Evolutionary conservation across 441 rosid genomes (phyloP), one percentile per base, ranked within the genome.

Genomic region (Omphalea diandra): DNA sequence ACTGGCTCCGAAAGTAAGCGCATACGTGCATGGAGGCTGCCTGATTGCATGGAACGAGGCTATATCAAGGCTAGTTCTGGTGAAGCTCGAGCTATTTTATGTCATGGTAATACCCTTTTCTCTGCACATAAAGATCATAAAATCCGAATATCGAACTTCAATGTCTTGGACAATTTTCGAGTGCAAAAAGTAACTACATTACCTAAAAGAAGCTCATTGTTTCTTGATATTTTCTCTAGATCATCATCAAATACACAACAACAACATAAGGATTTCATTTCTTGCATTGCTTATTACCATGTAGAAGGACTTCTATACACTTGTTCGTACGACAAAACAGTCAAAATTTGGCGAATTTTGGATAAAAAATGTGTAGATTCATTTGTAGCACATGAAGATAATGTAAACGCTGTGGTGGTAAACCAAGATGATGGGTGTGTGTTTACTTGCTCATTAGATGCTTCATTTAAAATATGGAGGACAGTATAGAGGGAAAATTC

Each of bases 381-480:
- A n/a, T 87, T 85, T 59, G 41, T 79, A n/a, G 91, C 91, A 0
- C 91, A 85, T 35, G 91, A 87, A 64, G 83, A 81, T 57, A 68
- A 56, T 12, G 75, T 87, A 1, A 83, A 80, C 9, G 83, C 77
- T 10, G 59, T 87, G 27, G 70, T 77, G 7, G 80, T 87, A 18
- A 85, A 81, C 72, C 89, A 79, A 65, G 86, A 87, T 3, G 88
- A 87, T 44, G 89, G 91, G 0, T 82, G 81, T 10, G 81, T 87
- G 10, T 85, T 87, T 75, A 85, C 87, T 10, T 81, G 88, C 75
- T 82, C 92, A 0, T 66, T 75, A 1, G 88, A 87, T 38, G 89
- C 85, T 1, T 82, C 89, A 0, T 85, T 85, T 50, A 87, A 85
- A 68, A 81, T 87, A 67, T 87, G 89, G 89, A 72, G 92, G 66